Evolutionary conservation across 2,329 filamentous ascomycete species (phyloP).

Genomic region (Trichophaea hybrida): DNA sequence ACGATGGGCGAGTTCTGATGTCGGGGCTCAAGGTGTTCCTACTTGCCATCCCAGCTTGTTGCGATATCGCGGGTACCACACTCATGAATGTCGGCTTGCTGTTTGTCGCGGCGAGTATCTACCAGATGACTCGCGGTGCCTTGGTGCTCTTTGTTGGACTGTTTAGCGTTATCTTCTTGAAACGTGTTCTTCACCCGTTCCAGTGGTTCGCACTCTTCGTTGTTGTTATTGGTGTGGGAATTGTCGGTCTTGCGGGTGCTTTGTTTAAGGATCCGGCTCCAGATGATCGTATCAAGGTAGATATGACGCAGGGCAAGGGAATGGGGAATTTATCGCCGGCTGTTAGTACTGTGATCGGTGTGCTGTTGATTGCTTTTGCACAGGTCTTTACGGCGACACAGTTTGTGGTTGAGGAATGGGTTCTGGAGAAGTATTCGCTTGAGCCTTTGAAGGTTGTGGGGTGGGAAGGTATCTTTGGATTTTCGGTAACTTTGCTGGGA

Average conservation of each 20-base stretch:
- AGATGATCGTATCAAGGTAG: constrained; percentile 10
- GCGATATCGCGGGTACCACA: constrained; percentile 88
- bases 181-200: constrained; percentile 63
- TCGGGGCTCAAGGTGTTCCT: constrained; percentile 57
- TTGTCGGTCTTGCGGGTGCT: constrained; percentile 80
- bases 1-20: constrained; percentile 46
- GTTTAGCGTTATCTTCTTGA: constrained; percentile 84
- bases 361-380: constrained; percentile 79
- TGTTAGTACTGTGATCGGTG: constrained; percentile 60
- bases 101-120: constrained; percentile 89
- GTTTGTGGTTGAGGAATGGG: constrained; percentile 90
- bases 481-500: constrained; percentile 58
- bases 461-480: constrained; percentile 91
- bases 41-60: constrained; percentile 65
- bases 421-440: constrained; percentile 63
- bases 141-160: constrained; percentile 90
- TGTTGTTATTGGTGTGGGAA: constrained; percentile 72
- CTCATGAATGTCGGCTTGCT: constrained; percentile 93
- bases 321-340: constrained; percentile 22
- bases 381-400: constrained; percentile 96
- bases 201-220: constrained; percentile 83
- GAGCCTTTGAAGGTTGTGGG: constrained; percentile 84
- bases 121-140: constrained; percentile 95
- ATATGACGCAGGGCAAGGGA: constrained; percentile 18
- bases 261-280: constrained; percentile 40